These are phyloP conservation scores for Scutellaria galericulata DNA, from an alignment of 257 asterid genomes.

Conservation along the genomic window DNA sequence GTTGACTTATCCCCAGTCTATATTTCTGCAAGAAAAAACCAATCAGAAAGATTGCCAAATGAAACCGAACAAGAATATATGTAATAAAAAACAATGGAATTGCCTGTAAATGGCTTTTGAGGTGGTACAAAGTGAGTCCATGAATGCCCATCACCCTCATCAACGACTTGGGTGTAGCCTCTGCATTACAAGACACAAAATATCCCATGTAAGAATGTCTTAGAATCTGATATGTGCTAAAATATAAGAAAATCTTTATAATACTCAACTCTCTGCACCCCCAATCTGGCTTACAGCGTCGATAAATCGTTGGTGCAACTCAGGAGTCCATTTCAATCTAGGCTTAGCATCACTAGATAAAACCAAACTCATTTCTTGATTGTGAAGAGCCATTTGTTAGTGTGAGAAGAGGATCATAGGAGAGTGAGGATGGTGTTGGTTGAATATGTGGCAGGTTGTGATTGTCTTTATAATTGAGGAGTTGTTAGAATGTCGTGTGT, in stretches of 20 bases:
- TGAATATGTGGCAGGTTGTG: constrained; percentile 42
- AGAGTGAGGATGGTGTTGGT: constrained; percentile 31
- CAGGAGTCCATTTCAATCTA: constrained; percentile 90
- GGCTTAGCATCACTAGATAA: constrained; percentile 91
- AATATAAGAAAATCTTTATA: not conserved
- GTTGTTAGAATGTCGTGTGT: constrained; percentile 62
- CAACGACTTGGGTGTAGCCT: constrained; percentile 95
- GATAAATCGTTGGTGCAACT: constrained; percentile 71
- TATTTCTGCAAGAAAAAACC: constrained; percentile 64
- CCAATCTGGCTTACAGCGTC: constrained; percentile 82
- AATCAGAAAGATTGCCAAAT: not conserved
- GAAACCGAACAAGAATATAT: not conserved
- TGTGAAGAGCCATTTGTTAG: constrained; percentile 57
- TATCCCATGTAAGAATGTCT: not conserved
- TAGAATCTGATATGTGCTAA: not conserved
- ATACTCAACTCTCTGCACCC: constrained; percentile 80
- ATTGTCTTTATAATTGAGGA: constrained; percentile 64
- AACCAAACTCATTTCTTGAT: constrained; percentile 60
- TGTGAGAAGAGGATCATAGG: constrained; percentile 42
- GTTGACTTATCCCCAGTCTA: constrained; percentile 78
- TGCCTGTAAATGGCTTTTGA: constrained; percentile 97
- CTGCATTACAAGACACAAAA: constrained; percentile 49
- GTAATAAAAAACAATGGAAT: not conserved
- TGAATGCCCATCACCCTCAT: constrained; percentile 91
- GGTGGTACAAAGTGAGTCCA: constrained; percentile 91